Percentiles rank a stretch among this genome's conserved stretches.
These are phyloP conservation scores for Eutrema heterophyllum DNA, from an alignment of 345 rosid genomes.

Conservation along the genomic window DNA sequence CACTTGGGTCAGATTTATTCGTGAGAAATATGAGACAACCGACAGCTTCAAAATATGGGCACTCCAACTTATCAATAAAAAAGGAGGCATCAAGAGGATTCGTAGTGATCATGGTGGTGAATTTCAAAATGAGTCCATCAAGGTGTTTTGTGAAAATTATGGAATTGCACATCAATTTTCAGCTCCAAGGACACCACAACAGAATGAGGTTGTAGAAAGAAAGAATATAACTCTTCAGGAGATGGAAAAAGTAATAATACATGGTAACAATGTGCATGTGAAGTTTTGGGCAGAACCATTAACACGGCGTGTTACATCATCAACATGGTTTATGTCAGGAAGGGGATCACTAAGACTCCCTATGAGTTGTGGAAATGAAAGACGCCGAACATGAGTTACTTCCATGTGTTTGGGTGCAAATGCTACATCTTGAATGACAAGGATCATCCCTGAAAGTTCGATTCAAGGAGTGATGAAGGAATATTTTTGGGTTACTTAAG, in stretches of 20 bases:
- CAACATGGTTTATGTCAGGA: neutral
- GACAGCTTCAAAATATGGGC: no score
- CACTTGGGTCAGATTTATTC: no score
- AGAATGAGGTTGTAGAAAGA: no score
- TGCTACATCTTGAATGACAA: neutral
- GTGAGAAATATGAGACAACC: no score
- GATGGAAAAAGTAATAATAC: no score
- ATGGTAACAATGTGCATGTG: neutral
- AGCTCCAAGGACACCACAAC: no score
- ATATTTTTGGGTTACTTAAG: neutral
- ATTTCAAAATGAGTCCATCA: neutral
- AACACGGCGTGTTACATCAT: neutral
- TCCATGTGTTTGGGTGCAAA: neutral
- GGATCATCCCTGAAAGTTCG: neutral
- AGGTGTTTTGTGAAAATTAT: no score
- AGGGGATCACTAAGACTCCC: accelerated
- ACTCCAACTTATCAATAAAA: no score
- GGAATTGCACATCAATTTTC: no score
- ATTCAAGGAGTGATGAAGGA: neutral
- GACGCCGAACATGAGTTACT: neutral
- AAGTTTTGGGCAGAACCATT: neutral
- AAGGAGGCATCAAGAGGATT: neutral
- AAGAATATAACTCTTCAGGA: no score
- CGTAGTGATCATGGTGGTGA: neutral
- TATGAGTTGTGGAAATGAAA: neutral